Percentiles rank a stretch among this genome's conserved stretches.
These are phyloP conservation scores for Pleurotus sapidus DNA, from an alignment of 768 basidiomycete species.

Conservation along the genomic window DNA sequence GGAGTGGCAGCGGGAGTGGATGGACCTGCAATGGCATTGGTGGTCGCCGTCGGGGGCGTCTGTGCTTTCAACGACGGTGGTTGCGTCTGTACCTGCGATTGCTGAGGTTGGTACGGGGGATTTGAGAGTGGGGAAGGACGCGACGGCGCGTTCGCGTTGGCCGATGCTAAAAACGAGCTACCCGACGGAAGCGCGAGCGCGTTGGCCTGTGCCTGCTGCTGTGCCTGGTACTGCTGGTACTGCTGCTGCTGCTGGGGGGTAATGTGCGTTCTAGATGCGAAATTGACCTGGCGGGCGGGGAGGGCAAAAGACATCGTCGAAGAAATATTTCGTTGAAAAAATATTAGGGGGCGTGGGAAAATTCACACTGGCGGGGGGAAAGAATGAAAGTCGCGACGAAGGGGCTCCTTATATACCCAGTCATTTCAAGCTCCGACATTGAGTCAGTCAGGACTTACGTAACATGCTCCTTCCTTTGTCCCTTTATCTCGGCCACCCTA, in stretches of 20 bases:
- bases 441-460: constrained; percentile 41
- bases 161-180: constrained; percentile 42
- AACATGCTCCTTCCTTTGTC: constrained; percentile 34
- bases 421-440: constrained; percentile 43
- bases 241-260: constrained; percentile 36
- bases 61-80: constrained; percentile 20
- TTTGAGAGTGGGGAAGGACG: constrained; percentile 60
- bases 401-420: constrained; percentile 41
- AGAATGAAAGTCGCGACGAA: constrained; percentile 25
- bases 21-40: constrained; percentile 51
- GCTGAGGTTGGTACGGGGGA: constrained; percentile 39
- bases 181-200: constrained; percentile 60
- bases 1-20: constrained; percentile 35
- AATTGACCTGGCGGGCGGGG: constrained; percentile 76
- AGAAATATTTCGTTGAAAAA: constrained; percentile 24
- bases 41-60: constrained; percentile 22
- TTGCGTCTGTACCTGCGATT: constrained; percentile 20
- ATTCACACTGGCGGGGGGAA: constrained; percentile 25
- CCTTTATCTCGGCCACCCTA: neutral
- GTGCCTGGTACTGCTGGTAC: constrained; percentile 32
- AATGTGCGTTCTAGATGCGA: constrained; percentile 57
- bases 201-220: constrained; percentile 35
- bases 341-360: constrained; percentile 38
- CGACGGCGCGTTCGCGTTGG: constrained; percentile 34
- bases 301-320: constrained; percentile 58